phyloP scores from a whole-genome alignment of 768 basidiomycete genomes.

The Tylopilus balloui region DNA sequence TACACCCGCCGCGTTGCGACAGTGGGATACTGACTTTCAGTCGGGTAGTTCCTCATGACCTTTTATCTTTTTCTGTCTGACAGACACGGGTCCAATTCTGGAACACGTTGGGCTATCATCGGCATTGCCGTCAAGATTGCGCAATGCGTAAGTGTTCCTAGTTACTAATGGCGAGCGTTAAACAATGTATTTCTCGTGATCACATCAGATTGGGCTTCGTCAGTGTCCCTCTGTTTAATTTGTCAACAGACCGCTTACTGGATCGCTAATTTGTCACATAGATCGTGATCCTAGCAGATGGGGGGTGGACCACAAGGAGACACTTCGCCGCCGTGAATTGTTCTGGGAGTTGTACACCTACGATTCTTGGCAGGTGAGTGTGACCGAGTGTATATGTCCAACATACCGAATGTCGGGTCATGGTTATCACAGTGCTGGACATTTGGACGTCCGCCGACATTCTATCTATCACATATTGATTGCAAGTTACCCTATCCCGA shows the following conservation, averaged over 20 bases:
- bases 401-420: slow-evolving; percentile 28
- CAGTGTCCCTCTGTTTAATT: slow-evolving; percentile 26
- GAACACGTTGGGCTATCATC: slow-evolving; percentile 64
- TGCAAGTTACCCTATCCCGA: slow-evolving; percentile 56
- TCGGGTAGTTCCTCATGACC: slow-evolving; percentile 59
- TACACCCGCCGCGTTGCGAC: slow-evolving; percentile 3
- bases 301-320: slow-evolving; percentile 54
- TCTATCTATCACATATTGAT: slow-evolving; percentile 62
- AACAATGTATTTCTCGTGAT: slow-evolving; percentile 3
- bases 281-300: slow-evolving; percentile 70
- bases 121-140: slow-evolving; percentile 66
- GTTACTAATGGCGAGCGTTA: background rate
- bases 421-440: slow-evolving; percentile 53
- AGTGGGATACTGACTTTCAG: slow-evolving; percentile 29
- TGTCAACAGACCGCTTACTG: slow-evolving; percentile 2
- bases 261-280: slow-evolving; percentile 21
- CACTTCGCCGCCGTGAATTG: slow-evolving; percentile 57
- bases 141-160: slow-evolving; percentile 53
- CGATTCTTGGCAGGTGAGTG: slow-evolving; percentile 32
- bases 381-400: background rate
- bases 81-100: slow-evolving; percentile 61
- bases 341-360: slow-evolving; percentile 58
- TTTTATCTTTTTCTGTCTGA: slow-evolving; percentile 67
- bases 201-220: slow-evolving; percentile 63
- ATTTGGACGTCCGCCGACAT: slow-evolving; percentile 66